These are phyloP conservation scores for Stachybotrys chartarum DNA, from an alignment of 2,329 filamentous ascomycete species.

Conservation along the genomic window DNA sequence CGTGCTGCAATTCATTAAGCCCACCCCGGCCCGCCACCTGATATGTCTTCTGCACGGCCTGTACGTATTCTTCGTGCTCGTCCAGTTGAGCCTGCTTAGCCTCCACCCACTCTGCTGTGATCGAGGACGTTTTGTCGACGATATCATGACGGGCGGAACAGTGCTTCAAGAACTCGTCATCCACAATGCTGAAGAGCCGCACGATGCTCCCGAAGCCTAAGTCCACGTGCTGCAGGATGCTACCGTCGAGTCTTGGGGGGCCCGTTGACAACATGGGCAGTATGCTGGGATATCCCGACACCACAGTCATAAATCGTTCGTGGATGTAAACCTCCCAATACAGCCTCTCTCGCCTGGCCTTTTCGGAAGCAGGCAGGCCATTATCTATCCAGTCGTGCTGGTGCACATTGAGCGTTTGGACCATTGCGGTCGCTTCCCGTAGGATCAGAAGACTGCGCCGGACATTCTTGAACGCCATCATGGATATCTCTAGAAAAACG, in stretches of 20 bases:
- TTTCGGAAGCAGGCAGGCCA: background rate
- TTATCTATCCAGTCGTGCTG: constrained; percentile 21
- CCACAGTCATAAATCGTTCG: constrained; percentile 47
- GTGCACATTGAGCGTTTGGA: constrained; percentile 36
- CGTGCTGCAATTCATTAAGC: constrained; percentile 31
- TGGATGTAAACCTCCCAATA: constrained; percentile 52
- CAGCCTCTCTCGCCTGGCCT: constrained; percentile 29
- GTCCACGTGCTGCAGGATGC: constrained; percentile 26
- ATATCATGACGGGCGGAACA: constrained; percentile 9
- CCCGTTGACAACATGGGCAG: constrained; percentile 23
- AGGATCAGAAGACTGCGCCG: constrained; percentile 41
- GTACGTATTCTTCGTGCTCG: constrained; percentile 12
- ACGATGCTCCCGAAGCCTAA: constrained; percentile 30
- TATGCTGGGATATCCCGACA: constrained; percentile 35
- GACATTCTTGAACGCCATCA: constrained; percentile 37
- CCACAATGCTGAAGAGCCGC: constrained; percentile 28
- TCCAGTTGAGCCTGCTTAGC: background rate
- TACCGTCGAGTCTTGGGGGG: constrained; percentile 20
- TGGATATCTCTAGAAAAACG: constrained; percentile 43
- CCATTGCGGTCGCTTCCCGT: constrained; percentile 36
- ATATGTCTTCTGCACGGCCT: background rate
- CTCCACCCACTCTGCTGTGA: background rate
- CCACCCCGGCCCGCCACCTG: constrained; percentile 8
- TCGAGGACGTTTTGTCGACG: constrained; percentile 13
- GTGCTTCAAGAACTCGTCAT: constrained; percentile 27